Evolutionary conservation across 2,329 filamentous ascomycete genomes (phyloP).

Genomic region (Aspergillus sp.): DNA sequence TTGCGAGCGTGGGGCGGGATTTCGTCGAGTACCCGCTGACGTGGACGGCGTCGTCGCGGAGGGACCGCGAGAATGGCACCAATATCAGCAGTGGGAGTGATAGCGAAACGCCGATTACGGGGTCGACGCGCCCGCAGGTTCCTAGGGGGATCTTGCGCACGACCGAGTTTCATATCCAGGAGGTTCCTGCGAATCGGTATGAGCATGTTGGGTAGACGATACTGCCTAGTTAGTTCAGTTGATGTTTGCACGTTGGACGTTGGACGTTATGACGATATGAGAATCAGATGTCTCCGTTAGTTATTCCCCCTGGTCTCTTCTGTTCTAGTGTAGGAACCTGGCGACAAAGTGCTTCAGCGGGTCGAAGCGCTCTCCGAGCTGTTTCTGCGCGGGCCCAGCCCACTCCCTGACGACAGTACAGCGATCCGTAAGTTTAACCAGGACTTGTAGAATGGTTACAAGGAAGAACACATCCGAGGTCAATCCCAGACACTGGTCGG

Average conservation of each 20-base stretch:
- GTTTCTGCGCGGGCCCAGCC: too few species aligned
- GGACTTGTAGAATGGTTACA: not conserved
- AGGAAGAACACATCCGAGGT: not conserved
- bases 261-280: not conserved
- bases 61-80: not conserved
- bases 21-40: slow-evolving; percentile 11
- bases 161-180: slow-evolving; percentile 2
- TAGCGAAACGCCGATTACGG: not conserved
- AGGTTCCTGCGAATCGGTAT: not conserved
- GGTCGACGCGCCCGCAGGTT: not conserved
- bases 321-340: not conserved
- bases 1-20: slow-evolving; percentile 8
- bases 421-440: not conserved
- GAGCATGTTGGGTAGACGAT: not conserved
- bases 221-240: not conserved
- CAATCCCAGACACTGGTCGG: too few species aligned
- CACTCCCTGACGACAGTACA: not conserved
- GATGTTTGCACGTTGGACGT: too few species aligned
- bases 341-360: not conserved
- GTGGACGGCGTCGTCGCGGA: not conserved
- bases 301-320: not conserved
- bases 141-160: not conserved
- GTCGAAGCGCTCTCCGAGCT: not conserved
- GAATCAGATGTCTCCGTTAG: not conserved
- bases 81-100: not conserved